Evolutionary conservation across 345 rosid genomes (phyloP).

Genomic region (Erysimum cheiranthoides): DNA sequence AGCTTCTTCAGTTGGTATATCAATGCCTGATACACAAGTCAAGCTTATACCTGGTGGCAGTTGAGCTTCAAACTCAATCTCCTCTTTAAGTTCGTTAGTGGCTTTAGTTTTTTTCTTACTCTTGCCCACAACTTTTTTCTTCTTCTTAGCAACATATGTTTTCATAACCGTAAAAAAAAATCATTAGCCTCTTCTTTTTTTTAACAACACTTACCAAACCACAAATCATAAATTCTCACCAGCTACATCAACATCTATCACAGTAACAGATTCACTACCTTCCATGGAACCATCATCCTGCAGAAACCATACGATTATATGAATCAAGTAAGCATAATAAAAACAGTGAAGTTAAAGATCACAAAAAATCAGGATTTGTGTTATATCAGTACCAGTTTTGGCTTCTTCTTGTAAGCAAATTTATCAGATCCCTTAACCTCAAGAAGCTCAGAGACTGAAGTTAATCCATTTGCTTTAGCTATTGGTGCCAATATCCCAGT

Average conservation of each 20-base stretch:
- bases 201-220: neutral
- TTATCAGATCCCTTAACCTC: slow-evolving; percentile 51
- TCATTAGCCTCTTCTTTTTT: neutral
- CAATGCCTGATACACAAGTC: slow-evolving; percentile 62
- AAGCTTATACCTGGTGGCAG: slow-evolving; percentile 61
- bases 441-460: slow-evolving; percentile 76
- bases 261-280: slow-evolving; percentile 16
- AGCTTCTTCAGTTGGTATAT: slow-evolving; percentile 57
- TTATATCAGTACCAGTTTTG: slow-evolving; percentile 32
- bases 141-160: too few relatives aligned
- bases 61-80: slow-evolving; percentile 43
- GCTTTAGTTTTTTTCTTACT: neutral
- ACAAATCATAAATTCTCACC: neutral
- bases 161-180: neutral
- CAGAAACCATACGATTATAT: slow-evolving; percentile 23
- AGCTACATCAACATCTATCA: too few relatives aligned
- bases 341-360: neutral
- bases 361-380: neutral
- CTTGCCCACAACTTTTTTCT: too few relatives aligned
- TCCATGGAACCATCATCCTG: slow-evolving; percentile 52
- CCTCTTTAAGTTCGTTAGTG: slow-evolving; percentile 22
- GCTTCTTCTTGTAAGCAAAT: slow-evolving; percentile 34
- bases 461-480: slow-evolving; percentile 55
- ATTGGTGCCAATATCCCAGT: too few relatives aligned
- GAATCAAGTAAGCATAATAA: neutral